phyloP scores from a whole-genome alignment of 805 yeast species.

The Metschnikowia continentalis region DNA sequence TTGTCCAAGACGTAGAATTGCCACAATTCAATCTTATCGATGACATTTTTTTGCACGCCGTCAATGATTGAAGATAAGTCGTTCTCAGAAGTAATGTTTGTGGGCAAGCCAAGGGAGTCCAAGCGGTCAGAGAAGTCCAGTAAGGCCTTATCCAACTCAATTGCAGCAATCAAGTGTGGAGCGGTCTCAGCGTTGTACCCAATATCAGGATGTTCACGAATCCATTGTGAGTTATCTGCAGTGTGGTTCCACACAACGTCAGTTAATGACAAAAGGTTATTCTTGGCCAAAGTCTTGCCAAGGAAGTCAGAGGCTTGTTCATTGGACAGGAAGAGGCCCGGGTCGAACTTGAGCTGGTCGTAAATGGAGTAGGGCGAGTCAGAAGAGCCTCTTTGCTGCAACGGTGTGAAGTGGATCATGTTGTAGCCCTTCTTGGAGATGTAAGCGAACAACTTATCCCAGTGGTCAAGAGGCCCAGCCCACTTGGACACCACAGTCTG shows the following conservation, averaged over 20 bases:
- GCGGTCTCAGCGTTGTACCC: conserved; percentile 87
- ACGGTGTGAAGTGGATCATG: conserved; percentile 94
- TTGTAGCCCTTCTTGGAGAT: conserved; percentile 79
- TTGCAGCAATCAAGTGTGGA: conserved; percentile 82
- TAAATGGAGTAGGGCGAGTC: conserved; percentile 90
- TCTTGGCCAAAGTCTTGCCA: conserved; percentile 43
- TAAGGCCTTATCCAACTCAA: conserved; percentile 72
- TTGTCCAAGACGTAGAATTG: conserved; percentile 78
- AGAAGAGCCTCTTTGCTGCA: conserved; percentile 84
- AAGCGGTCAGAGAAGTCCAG: conserved; percentile 60
- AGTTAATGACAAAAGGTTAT: conserved; percentile 71
- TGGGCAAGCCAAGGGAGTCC: conserved; percentile 57
- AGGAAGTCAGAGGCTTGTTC: conserved; percentile 54
- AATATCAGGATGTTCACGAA: conserved; percentile 79
- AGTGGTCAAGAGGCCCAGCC: conserved; percentile 66
- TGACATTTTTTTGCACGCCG: conserved; percentile 64
- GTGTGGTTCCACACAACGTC: conserved; percentile 96
- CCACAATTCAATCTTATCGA: conserved; percentile 73
- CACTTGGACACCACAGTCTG: conserved; percentile 89
- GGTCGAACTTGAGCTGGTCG: conserved; percentile 81
- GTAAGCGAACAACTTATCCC: conserved; percentile 63
- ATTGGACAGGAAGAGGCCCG: conserved; percentile 50
- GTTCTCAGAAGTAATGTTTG: conserved; percentile 42
- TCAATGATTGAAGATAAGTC: conserved; percentile 63
- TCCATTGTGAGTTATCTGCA: conserved; percentile 85